These are phyloP conservation scores for Eucalyptus guilfoylei DNA, from an alignment of 345 rosid species.

Conservation along the genomic window DNA sequence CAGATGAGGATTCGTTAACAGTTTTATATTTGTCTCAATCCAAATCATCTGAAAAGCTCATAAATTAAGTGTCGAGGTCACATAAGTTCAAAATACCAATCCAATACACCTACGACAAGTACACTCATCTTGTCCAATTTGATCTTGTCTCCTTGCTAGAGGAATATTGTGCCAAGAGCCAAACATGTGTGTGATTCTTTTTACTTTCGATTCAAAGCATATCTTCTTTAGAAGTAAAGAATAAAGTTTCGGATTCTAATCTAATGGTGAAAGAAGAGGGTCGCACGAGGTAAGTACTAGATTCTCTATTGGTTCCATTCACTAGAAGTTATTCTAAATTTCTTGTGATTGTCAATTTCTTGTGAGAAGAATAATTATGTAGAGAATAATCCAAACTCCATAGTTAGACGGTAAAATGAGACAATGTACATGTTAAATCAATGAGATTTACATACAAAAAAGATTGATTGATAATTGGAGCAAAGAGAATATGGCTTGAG, in stretches of 20 bases:
- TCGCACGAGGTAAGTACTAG: not conserved
- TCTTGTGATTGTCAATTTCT: not conserved
- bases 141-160: not conserved
- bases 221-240: not conserved
- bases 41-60: rapidly evolving
- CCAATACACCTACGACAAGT: not conserved
- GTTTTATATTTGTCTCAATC: too few species aligned
- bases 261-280: not conserved
- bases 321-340: not conserved
- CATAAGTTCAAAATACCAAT: not conserved
- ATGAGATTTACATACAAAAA: not conserved
- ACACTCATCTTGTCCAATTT: not conserved
- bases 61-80: rapidly evolving
- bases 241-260: not conserved
- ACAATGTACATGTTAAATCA: rapidly evolving
- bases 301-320: not conserved
- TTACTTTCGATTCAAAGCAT: not conserved
- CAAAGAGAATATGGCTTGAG: not conserved
- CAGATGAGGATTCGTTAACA: rapidly evolving
- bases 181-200: not conserved
- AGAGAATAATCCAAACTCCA: too few species aligned
- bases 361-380: not conserved
- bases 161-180: not conserved
- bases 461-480: not conserved
- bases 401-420: not conserved